Evolutionary conservation across 140 eudicot genomes (phyloP).

Genomic region (Stevia rebaudiana): DNA sequence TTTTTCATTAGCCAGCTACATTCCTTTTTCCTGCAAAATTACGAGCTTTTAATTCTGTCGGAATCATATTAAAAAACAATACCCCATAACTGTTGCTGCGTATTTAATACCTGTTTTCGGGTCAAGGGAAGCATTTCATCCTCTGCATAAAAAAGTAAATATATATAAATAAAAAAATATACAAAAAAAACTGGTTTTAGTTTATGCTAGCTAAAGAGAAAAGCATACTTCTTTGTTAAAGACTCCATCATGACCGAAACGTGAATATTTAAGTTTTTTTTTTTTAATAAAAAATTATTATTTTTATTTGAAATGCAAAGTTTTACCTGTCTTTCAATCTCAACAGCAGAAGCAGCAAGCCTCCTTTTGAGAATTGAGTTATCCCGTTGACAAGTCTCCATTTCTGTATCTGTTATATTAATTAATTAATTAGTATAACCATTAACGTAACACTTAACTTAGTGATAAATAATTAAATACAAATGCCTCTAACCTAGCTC

Average conservation of each 20-base stretch:
- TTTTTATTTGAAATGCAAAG: too few species aligned
- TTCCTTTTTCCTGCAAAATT: constrained; percentile 20
- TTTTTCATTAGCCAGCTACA: constrained; percentile 17
- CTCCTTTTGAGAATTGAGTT: constrained; percentile 60
- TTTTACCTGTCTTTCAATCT: constrained; percentile 85
- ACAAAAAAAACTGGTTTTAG: neutral
- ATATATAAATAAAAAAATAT: too few species aligned
- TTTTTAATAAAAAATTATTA: too few species aligned
- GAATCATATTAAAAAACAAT: constrained; percentile 17
- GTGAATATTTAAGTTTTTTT: neutral
- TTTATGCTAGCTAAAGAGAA: constrained; percentile 19
- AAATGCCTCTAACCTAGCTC: neutral
- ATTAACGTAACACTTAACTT: constrained; percentile 4
- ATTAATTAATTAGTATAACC: constrained; percentile 10
- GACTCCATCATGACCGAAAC: neutral
- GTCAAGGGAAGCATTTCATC: constrained; percentile 89
- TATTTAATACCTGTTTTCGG: constrained; percentile 14
- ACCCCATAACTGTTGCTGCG: constrained; percentile 15
- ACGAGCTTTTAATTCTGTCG: constrained; percentile 6
- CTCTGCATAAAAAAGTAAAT: constrained; percentile 72
- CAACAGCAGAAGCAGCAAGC: constrained; percentile 79
- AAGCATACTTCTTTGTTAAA: neutral
- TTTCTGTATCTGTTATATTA: constrained; percentile 50
- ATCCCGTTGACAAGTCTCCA: constrained; percentile 72
- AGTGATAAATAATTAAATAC: neutral